phyloP scores from a whole-genome alignment of 2,329 filamentous ascomycete genomes.

The Arthrobotrys musiformis region DNA sequence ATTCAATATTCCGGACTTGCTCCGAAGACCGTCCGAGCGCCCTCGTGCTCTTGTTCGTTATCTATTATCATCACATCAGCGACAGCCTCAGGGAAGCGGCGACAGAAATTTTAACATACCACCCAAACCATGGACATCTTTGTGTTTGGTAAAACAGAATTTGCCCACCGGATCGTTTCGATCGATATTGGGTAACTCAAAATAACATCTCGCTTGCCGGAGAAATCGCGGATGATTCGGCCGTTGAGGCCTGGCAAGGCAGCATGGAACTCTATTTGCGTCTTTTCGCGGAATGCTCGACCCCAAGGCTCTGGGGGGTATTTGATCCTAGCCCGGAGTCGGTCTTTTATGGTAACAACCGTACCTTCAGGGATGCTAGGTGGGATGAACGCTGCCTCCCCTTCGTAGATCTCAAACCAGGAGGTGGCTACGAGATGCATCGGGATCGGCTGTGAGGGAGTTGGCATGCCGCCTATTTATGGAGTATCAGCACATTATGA shows the following conservation, averaged over 20 bases:
- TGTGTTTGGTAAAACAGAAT: slow-evolving; percentile 17
- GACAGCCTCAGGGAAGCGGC: background rate
- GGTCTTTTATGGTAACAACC: background rate
- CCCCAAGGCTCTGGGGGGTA: slow-evolving; percentile 22
- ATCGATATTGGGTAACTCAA: slow-evolving; percentile 21
- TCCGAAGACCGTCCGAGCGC: slow-evolving; percentile 9
- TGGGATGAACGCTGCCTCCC: slow-evolving; percentile 11
- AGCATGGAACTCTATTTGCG: slow-evolving; percentile 18
- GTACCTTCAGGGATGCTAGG: background rate
- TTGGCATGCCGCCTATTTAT: slow-evolving; percentile 14
- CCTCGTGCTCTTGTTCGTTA: slow-evolving; percentile 30
- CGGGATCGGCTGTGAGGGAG: slow-evolving; percentile 6
- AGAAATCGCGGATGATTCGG: slow-evolving; percentile 26
- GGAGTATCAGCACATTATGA: too few species aligned
- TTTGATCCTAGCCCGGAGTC: slow-evolving; percentile 10
- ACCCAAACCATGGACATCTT: slow-evolving; percentile 14
- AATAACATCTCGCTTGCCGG: slow-evolving; percentile 8
- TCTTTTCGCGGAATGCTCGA: background rate
- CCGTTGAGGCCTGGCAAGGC: background rate
- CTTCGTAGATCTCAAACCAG: slow-evolving; percentile 14
- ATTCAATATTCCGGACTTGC: background rate
- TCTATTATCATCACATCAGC: background rate
- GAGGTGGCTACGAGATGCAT: slow-evolving; percentile 3
- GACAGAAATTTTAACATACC: background rate
- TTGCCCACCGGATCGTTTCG: slow-evolving; percentile 9